These are phyloP conservation scores for Petunia hybrid DNA, from an alignment of 305 asterid species.

Conservation along the genomic window DNA sequence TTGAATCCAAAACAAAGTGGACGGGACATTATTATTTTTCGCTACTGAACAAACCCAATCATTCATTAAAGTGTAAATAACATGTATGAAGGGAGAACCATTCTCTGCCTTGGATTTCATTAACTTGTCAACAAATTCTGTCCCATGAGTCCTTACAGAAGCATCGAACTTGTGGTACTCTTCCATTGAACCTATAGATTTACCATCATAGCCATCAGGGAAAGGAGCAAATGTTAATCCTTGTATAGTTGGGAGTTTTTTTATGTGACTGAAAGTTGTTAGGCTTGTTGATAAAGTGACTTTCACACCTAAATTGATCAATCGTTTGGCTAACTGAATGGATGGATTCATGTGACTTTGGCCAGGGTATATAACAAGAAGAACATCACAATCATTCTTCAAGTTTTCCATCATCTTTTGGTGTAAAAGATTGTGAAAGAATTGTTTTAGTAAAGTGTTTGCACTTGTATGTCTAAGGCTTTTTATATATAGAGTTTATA, in stretches of 20 bases:
- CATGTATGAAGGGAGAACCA: neutral
- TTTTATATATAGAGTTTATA: neutral
- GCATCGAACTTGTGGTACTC: neutral
- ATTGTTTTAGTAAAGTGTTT: neutral
- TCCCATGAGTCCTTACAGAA: constrained; percentile 36
- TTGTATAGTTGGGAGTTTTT: neutral
- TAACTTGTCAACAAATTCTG: neutral
- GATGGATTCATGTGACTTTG: constrained; percentile 53
- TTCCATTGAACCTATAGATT: neutral
- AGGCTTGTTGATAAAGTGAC: constrained; percentile 36
- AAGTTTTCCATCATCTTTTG: neutral
- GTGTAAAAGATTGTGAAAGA: neutral
- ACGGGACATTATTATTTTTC: constrained; percentile 43
- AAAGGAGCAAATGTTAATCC: constrained; percentile 29
- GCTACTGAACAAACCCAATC: constrained; percentile 37
- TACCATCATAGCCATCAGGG: constrained; percentile 43
- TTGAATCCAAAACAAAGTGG: constrained; percentile 33
- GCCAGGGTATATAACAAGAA: constrained; percentile 27
- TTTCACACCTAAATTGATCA: constrained; percentile 31
- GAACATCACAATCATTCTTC: constrained; percentile 29
- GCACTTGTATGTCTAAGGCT: neutral
- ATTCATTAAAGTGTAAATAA: constrained; percentile 19
- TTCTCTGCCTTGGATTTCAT: neutral
- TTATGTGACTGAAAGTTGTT: neutral
- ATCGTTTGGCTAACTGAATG: constrained; percentile 49